Evolutionary conservation across 2,329 filamentous ascomycete genomes (phyloP).

Genomic region (Penicillium brevicompactum): DNA sequence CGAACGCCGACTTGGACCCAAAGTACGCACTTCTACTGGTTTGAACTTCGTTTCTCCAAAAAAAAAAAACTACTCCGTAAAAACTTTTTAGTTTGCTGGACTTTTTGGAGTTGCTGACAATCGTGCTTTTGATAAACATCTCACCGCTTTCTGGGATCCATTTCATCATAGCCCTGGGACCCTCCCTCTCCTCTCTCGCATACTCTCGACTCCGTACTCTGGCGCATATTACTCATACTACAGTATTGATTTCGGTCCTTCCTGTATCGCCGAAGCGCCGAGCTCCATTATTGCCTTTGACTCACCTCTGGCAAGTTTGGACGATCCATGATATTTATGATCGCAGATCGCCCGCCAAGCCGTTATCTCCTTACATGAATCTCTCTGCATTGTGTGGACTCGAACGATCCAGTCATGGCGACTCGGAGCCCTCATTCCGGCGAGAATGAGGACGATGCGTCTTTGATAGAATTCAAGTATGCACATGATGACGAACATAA

Average conservation of each 20-base stretch:
- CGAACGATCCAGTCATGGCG: slow-evolving; percentile 27
- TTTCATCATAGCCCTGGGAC: slow-evolving; percentile 13
- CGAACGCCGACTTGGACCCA: not conserved
- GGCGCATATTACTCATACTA: too few species aligned
- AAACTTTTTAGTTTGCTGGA: too few species aligned
- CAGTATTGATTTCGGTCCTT: too few species aligned
- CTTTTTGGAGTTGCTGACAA: not conserved
- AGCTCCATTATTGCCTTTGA: not conserved
- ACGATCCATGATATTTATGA: slow-evolving; percentile 15
- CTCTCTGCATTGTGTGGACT: slow-evolving; percentile 13
- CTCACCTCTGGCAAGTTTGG: slow-evolving; percentile 1
- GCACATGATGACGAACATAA: slow-evolving; percentile 20
- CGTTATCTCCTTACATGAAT: slow-evolving; percentile 25
- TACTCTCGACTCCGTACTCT: not conserved
- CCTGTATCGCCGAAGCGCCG: not conserved
- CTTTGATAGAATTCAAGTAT: slow-evolving; percentile 18
- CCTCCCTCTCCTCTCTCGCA: not conserved
- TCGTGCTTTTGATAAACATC: not conserved
- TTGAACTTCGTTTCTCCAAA: too few species aligned
- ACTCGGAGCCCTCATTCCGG: slow-evolving; percentile 27
- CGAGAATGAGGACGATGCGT: slow-evolving; percentile 35
- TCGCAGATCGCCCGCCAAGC: slow-evolving; percentile 23
- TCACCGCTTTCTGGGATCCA: slow-evolving; percentile 17
- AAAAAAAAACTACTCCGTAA: too few species aligned
- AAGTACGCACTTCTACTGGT: too few species aligned